Conservation (phyloP, 1,284 basidiomycete species). For the Cryptococcus floricola region DNA sequence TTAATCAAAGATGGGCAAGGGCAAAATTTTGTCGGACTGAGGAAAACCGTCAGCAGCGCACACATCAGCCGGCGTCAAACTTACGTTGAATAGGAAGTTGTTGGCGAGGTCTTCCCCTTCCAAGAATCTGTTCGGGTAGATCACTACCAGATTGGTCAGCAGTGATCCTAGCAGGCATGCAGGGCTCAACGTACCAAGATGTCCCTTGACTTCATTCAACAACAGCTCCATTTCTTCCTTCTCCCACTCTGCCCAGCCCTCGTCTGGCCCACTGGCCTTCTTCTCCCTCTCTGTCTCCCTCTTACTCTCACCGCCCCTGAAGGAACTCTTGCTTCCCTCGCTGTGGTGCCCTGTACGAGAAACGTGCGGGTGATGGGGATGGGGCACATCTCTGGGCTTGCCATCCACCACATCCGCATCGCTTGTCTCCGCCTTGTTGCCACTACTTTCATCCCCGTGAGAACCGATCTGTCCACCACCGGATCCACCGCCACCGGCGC, state of each 20-base stretch:
- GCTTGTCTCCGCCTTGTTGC: slow-evolving; percentile 3
- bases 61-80: slow-evolving; percentile 11
- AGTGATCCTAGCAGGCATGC: not conserved
- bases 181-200: slow-evolving; percentile 61
- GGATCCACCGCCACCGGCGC: slow-evolving; percentile 48
- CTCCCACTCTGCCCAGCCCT: slow-evolving; percentile 76
- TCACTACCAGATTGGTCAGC: slow-evolving; percentile 53
- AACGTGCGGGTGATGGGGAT: not conserved
- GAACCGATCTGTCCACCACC: slow-evolving; percentile 44
- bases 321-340: not conserved
- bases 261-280: slow-evolving; percentile 54
- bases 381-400: slow-evolving; percentile 12
- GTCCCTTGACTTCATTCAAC: slow-evolving; percentile 69
- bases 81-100: slow-evolving; percentile 81
- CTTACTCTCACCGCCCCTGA: not conserved
- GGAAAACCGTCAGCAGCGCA: not conserved
- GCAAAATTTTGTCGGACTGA: slow-evolving; percentile 62
- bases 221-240: slow-evolving; percentile 81
- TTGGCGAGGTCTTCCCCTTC: slow-evolving; percentile 80
- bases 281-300: slow-evolving; percentile 9
- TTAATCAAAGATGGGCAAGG: slow-evolving; percentile 49
- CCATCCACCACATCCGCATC: slow-evolving; percentile 21
- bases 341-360: not conserved
- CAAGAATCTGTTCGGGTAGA: slow-evolving; percentile 76
- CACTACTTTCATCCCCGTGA: not conserved